Evolutionary conservation across 805 yeast genomes (phyloP).

Genomic region (Candida awuae): DNA sequence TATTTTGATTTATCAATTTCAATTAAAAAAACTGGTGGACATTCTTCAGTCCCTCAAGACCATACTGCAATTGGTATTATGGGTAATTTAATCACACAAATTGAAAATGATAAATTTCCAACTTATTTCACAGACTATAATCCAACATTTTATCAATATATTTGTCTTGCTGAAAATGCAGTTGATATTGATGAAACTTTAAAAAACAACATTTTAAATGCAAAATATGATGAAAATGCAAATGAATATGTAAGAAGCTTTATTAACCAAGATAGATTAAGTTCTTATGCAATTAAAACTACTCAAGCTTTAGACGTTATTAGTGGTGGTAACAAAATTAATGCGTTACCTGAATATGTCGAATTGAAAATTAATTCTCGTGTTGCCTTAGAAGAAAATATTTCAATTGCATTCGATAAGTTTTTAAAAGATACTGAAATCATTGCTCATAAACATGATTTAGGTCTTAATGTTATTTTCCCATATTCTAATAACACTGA

Average conservation of each 20-base stretch:
- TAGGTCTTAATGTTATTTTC: slow-evolving; percentile 21
- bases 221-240: slow-evolving; percentile 31
- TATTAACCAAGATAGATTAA: slow-evolving; percentile 22
- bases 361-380: slow-evolving; percentile 37
- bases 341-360: slow-evolving; percentile 44
- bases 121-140: slow-evolving; percentile 34
- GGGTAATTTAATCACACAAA: slow-evolving; percentile 32
- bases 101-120: slow-evolving; percentile 33
- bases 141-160: slow-evolving; percentile 37
- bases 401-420: slow-evolving; percentile 29
- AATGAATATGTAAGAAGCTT: slow-evolving; percentile 32
- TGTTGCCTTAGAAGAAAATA: slow-evolving; percentile 37
- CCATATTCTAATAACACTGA: slow-evolving; percentile 15
- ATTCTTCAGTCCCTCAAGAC: slow-evolving; percentile 42
- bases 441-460: slow-evolving; percentile 31
- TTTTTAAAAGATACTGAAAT: slow-evolving; percentile 25
- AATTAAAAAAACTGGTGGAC: slow-evolving; percentile 42
- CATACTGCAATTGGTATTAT: slow-evolving; percentile 43
- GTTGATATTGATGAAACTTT: slow-evolving; percentile 27
- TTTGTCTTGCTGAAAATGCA: slow-evolving; percentile 41
- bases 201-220: slow-evolving; percentile 32
- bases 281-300: slow-evolving; percentile 35
- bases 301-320: slow-evolving; percentile 43
- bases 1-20: slow-evolving; percentile 34
- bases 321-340: slow-evolving; percentile 41